Base-by-base conservation (phyloP, 2,329 filamentous ascomycete species). In the Cercospora brassicicola region DNA sequence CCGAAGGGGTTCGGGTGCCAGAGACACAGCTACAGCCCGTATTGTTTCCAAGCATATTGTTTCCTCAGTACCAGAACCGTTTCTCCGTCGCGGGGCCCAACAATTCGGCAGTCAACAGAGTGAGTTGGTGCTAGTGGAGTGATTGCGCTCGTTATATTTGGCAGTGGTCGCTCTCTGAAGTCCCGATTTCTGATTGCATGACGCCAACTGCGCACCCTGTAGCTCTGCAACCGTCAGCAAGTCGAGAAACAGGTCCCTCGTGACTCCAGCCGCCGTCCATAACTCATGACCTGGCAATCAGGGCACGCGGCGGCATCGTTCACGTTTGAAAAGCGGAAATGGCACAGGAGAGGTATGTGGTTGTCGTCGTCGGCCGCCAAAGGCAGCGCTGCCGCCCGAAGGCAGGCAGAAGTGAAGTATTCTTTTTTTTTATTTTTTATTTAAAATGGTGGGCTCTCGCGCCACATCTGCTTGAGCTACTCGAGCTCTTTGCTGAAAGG, bases 381-480 rank as follows among this genome's bases (percentile, higher is more conserved):
- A 57, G 53, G 53, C 53, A 28, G 53, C 53, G 30, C 53, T 33
- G 53, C 55, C 55, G 28, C 55, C 55, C 55, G n/a, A 59, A 59
- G 31, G 55, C 28, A 59, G 55, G 55, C 55, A 36, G 55, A 56
- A 20, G 20, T 15, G 48, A 55, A 55, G 23, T 55, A 31, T 20
- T 62, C n/a, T n/a, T 62, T 51, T 18, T 45, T 51, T 33, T 51
- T 28, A 3, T 61, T n/a, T 61, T 59, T 36, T 59, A 18, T 31
- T 59, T 51, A 20, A 62, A 62, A 18, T 31, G n/a, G 26, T 62
- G 59, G 30, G 6, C 55, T 30, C 39, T 62, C 59, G n/a, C 59
- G 36, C 59, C 59, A 62, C 11, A 62, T n/a, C 36, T 51, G 11
- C 59, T 51, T 8, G 59, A 62, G 59, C n/a, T 51, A 26, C 36